Evolutionary conservation across 108 stramenopile genomes (phyloP), one percentile per base, ranked within the genome.

Genomic region (Nitzschia inconspicua): DNA sequence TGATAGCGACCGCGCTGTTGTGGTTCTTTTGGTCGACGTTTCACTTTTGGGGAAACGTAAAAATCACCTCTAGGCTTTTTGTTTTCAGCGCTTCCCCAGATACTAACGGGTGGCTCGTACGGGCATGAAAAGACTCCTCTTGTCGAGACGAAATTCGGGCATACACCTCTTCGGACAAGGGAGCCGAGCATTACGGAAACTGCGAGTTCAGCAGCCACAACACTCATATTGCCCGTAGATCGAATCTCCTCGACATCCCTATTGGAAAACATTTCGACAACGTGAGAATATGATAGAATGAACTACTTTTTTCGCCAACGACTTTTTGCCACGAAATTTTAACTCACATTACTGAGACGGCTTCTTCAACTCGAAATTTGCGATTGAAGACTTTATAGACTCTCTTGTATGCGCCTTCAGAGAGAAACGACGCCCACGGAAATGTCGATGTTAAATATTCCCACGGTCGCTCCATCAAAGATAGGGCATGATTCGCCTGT

Each of bases 111-210:
- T 29, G 89, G 86, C 56, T 76, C 80, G 36, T 82, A 72, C 32
- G 44, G 63, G 40, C 80, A 81, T 22, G 76, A 85, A 53, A 95
- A 91, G 1, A 91, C 78, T 25, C 91, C 87, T 43, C 81, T 60
- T 3, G 90, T 91, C 22, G 86, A 66, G 3, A 98, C 89, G 56
- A 96, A 97, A 65, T 97, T 95, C 7, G 96, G 95, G 61, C 94
- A 95, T 9, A 95, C 71, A 11, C 89, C 79, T 3, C 91, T 76
- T 32, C 85, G 78, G 2, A 88, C 86, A 13, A 98, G 53, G n/a
- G 89, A 78, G 25, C 86, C 84, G 3, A 96, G 68, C 59, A 95
- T 76, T 2, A 77, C 75, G 10, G 94, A 90, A 14, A 93, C 88
- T 4, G 85, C 86, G 4, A 98, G 71, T 67, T 98, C 97, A 20